Evolutionary conservation across 225 moss, liverwort and hornwort genomes (phyloP).

Genomic region (Ulota crispa): DNA sequence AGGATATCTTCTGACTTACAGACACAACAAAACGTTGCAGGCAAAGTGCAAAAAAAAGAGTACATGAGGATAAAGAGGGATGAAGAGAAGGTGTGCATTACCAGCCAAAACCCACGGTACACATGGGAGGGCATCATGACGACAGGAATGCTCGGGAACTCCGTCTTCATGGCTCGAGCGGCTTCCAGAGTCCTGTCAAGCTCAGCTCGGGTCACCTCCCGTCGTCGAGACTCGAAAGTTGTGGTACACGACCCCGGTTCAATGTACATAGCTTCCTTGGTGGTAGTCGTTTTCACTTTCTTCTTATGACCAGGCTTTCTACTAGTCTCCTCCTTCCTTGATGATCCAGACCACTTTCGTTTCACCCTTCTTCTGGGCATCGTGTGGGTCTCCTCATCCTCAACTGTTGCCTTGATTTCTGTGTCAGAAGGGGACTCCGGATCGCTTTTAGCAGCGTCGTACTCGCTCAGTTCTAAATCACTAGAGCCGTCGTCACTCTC

Average conservation of each 20-base stretch:
- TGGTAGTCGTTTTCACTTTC: not conserved
- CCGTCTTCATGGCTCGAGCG: constrained; percentile 22
- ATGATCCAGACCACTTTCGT: constrained; percentile 5
- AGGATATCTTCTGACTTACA: not conserved
- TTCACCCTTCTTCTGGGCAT: constrained; percentile 18
- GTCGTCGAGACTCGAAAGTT: constrained; percentile 42
- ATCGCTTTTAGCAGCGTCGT: constrained; percentile 25
- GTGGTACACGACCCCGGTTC: constrained; percentile 52
- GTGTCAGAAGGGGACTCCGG: constrained; percentile 12
- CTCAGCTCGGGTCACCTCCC: constrained; percentile 32
- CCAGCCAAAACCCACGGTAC: constrained; percentile 61
- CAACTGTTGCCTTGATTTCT: not conserved
- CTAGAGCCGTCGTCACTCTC: constrained; percentile 14
- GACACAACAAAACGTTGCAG: not conserved
- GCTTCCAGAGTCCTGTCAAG: constrained; percentile 22
- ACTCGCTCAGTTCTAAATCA: constrained; percentile 31
- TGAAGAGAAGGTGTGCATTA: constrained; percentile 14
- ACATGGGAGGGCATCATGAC: constrained; percentile 60
- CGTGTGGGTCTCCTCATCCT: not conserved
- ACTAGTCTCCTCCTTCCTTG: not conserved
- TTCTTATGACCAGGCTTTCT: not conserved
- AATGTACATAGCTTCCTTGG: constrained; percentile 6
- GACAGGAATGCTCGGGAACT: constrained; percentile 28
- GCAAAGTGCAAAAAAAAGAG: not conserved
- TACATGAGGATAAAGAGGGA: not conserved